Conservation (phyloP, 331 rosid species). For the Quercus phellos region DNA sequence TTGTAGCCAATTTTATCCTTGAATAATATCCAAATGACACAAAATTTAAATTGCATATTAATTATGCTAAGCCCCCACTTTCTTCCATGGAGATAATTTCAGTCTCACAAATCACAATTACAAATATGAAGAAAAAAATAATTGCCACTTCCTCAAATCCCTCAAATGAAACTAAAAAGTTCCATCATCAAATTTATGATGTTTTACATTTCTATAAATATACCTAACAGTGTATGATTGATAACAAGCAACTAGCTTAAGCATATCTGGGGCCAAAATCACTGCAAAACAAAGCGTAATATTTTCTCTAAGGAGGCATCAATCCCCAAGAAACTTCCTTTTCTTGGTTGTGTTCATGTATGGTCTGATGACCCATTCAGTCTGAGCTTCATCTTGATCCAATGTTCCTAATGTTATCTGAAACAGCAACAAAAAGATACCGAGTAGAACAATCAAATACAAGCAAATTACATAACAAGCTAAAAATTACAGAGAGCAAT, state of each 20-base stretch:
- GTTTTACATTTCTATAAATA: not conserved
- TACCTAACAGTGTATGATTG: not conserved
- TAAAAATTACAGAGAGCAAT: no score
- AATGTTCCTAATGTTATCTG: conserved; percentile 82
- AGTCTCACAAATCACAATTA: no score
- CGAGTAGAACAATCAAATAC: not conserved
- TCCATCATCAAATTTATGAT: not conserved
- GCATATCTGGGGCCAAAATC: not conserved
- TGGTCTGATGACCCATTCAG: conserved; percentile 75
- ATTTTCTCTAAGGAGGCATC: not conserved
- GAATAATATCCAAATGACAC: accelerated
- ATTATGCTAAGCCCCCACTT: no score
- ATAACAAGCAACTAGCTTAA: not conserved
- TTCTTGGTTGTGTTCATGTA: conserved; percentile 76
- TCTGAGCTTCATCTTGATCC: conserved; percentile 74
- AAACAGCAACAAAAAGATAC: not conserved
- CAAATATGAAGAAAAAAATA: no score
- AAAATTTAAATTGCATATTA: no score
- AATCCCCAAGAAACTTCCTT: conserved; percentile 52
- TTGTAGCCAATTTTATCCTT: no score
- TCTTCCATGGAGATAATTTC: no score
- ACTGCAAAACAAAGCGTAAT: not conserved
- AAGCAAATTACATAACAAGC: not conserved
- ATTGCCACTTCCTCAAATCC: no score
- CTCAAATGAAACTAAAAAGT: no score